Conservation (phyloP, 768 basidiomycete genomes). For the Auriscalpium vulgare region DNA sequence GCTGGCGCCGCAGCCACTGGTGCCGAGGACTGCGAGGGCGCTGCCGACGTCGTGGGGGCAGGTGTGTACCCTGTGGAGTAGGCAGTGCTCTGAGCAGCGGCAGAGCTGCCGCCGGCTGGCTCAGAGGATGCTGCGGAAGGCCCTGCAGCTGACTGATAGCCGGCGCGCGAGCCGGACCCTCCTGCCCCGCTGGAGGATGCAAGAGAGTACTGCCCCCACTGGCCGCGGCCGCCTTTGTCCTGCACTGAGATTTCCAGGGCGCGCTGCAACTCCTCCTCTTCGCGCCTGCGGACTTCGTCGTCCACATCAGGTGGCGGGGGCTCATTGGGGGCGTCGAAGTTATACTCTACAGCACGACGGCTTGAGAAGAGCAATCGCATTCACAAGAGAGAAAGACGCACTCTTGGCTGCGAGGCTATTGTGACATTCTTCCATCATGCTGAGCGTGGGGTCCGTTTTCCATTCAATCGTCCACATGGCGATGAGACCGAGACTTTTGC, state of each 20-base stretch:
- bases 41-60: slow-evolving; percentile 19
- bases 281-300: slow-evolving; percentile 72
- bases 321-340: slow-evolving; percentile 56
- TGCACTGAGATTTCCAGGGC: slow-evolving; percentile 90
- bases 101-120: slow-evolving; percentile 8
- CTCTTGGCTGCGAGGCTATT: slow-evolving; percentile 77
- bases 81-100: slow-evolving; percentile 22
- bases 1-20: slow-evolving; percentile 14
- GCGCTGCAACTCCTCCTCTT: slow-evolving; percentile 92
- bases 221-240: slow-evolving; percentile 74
- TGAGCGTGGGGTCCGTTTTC: slow-evolving; percentile 68
- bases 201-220: slow-evolving; percentile 41
- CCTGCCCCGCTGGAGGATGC: slow-evolving; percentile 29
- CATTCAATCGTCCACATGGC: slow-evolving; percentile 83
- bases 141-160: slow-evolving; percentile 8
- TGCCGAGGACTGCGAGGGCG: not conserved
- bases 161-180: slow-evolving; percentile 21
- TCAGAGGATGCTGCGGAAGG: slow-evolving; percentile 16
- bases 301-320: slow-evolving; percentile 62
- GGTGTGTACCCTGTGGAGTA: slow-evolving; percentile 52
- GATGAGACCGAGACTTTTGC: slow-evolving; percentile 61
- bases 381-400: slow-evolving; percentile 24
- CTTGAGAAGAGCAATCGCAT: slow-evolving; percentile 1
- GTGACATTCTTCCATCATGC: slow-evolving; percentile 88
- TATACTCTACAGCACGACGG: slow-evolving; percentile 44